Evolutionary conservation across 2,329 filamentous ascomycete species (phyloP).

Genomic region (Lachnellula willkommii): DNA sequence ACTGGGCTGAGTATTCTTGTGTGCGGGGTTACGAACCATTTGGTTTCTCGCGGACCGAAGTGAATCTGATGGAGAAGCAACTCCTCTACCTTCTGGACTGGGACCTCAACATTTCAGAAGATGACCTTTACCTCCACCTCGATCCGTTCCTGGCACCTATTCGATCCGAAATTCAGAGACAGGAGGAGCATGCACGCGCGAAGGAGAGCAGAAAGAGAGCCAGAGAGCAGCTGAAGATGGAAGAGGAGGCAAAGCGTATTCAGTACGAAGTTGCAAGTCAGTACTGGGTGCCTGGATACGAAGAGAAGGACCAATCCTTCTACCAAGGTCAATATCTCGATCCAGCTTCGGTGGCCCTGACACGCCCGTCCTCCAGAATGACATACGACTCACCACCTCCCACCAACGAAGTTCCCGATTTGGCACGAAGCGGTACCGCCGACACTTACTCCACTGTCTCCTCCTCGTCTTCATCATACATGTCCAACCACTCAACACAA

Average conservation of each 20-base stretch:
- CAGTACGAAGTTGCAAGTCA: conserved; percentile 22
- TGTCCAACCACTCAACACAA: conserved; percentile 25
- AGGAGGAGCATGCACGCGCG: conserved; percentile 22
- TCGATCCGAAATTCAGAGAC: conserved; percentile 48
- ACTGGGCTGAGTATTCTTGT: conserved; percentile 92
- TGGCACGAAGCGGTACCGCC: conserved; percentile 30
- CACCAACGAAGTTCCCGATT: conserved; percentile 32
- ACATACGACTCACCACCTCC: conserved; percentile 32
- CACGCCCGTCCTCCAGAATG: not conserved
- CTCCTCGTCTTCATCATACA: conserved; percentile 32
- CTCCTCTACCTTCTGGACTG: conserved; percentile 90
- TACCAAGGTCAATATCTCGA: conserved; percentile 18
- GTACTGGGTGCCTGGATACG: conserved; percentile 23
- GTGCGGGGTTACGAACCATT: conserved; percentile 64
- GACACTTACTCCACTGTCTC: conserved; percentile 27
- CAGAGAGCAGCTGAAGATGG: conserved; percentile 16
- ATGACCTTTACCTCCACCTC: conserved; percentile 82
- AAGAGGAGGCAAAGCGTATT: conserved; percentile 20
- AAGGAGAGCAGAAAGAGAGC: conserved; percentile 21
- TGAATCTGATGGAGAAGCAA: conserved; percentile 99
- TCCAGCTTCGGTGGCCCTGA: conserved; percentile 8
- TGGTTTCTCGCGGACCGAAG: conserved; percentile 88
- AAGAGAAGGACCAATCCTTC: conserved; percentile 11
- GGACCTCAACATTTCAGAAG: conserved; percentile 79
- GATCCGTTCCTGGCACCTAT: conserved; percentile 86